A percentile compares a stretch with the other conserved stretches of the same genome.
Evolutionary conservation across 345 rosid species (phyloP).

Genomic region (Excoecaria cochinchinensis): DNA sequence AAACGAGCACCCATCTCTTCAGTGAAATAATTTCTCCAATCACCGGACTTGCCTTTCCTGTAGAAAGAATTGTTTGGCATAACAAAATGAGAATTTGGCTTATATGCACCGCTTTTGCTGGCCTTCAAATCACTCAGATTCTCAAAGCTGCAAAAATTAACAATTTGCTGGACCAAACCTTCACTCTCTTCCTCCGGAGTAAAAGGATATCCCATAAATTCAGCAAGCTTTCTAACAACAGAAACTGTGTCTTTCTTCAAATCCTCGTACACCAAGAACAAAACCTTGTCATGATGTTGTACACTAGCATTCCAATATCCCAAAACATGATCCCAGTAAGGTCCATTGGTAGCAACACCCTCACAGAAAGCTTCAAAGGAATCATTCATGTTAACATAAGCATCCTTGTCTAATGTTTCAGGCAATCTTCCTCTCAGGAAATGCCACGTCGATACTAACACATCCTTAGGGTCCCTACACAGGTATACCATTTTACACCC

Average conservation of each 20-base stretch:
- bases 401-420: not conserved
- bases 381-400: not conserved
- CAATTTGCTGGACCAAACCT: not conserved
- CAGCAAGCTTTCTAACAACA: not conserved
- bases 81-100: not conserved
- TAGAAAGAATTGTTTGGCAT: not conserved
- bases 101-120: not conserved
- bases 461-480: slow-evolving; percentile 9
- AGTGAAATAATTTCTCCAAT: slow-evolving; percentile 4
- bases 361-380: not conserved
- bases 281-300: not conserved
- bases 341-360: not conserved
- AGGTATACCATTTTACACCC: not conserved
- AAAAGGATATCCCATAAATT: not conserved
- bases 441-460: slow-evolving; percentile 1
- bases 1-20: slow-evolving; percentile 13
- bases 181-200: not conserved
- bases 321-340: slow-evolving; percentile 8
- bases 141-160: slow-evolving; percentile 7
- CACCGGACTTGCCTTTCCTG: not conserved
- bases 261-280: slow-evolving; percentile 6
- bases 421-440: not conserved
- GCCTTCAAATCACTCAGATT: not conserved
- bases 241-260: slow-evolving; percentile 1
- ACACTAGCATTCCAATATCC: slow-evolving; percentile 3